A percentile compares a stretch with the other conserved stretches of the same genome.
phyloP scores from a whole-genome alignment of 257 asterid genomes.

The Coffea eugenioides region DNA sequence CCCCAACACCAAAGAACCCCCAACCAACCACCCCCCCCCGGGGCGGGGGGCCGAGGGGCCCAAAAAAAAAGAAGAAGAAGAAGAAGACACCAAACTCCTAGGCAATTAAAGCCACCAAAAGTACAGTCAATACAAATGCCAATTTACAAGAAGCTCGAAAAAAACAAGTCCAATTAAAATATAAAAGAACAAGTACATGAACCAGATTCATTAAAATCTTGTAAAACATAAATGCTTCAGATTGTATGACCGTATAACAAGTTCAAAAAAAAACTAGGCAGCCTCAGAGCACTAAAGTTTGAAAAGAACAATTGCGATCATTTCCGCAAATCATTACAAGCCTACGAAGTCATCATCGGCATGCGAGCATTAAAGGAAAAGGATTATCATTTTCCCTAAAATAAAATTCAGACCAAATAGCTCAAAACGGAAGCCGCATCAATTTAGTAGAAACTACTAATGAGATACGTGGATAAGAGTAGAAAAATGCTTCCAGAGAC shows the following conservation, averaged over 20 bases:
- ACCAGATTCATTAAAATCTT: neutral
- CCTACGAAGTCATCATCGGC: slow-evolving; percentile 18
- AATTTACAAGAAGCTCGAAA: neutral
- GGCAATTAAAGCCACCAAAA: neutral
- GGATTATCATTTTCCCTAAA: neutral
- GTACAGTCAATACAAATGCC: neutral
- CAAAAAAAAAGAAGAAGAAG: too few species aligned
- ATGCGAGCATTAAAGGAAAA: neutral
- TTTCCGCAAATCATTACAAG: slow-evolving; percentile 25
- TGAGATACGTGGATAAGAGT: neutral
- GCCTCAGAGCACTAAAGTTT: slow-evolving; percentile 20
- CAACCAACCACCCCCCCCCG: neutral
- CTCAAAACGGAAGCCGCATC: neutral
- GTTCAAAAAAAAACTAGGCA: neutral
- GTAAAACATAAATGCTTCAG: neutral
- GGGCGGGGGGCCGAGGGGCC: too few species aligned
- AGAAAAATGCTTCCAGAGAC: neutral
- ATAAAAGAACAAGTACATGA: neutral
- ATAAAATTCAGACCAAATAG: neutral
- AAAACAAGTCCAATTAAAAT: neutral
- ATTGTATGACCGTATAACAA: neutral
- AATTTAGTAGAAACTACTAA: neutral
- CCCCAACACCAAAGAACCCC: neutral
- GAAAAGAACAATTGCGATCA: neutral
- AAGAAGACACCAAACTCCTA: neutral